A percentile compares a stretch with the other conserved stretches of the same genome.
These are phyloP conservation scores for Perilla frutescens DNA, from an alignment of 257 asterid genomes.

Conservation along the genomic window DNA sequence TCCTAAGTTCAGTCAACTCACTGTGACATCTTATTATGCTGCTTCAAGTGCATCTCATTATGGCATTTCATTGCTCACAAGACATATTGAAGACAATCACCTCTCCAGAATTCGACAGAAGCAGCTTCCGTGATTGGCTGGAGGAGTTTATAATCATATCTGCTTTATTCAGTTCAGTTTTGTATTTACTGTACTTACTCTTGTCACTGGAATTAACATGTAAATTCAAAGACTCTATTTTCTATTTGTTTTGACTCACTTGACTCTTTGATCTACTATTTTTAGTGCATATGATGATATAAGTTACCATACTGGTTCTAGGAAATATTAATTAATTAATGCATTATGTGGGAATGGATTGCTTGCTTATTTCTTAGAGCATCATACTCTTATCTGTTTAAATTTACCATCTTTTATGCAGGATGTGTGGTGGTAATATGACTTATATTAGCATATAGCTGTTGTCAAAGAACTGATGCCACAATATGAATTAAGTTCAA, in stretches of 20 bases:
- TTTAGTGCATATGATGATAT: slow-evolving; percentile 10
- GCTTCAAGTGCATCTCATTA: slow-evolving; percentile 85
- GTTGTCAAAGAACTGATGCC: not conserved
- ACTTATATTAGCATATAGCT: not conserved
- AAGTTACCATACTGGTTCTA: not conserved
- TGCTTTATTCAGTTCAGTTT: slow-evolving; percentile 28
- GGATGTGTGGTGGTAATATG: not conserved
- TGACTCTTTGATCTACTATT: slow-evolving; percentile 20
- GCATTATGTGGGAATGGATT: not conserved
- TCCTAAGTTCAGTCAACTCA: slow-evolving; percentile 79
- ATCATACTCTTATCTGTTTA: not conserved
- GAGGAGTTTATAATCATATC: slow-evolving; percentile 48
- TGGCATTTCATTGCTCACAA: slow-evolving; percentile 78
- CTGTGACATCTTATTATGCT: slow-evolving; percentile 80
- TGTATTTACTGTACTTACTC: slow-evolving; percentile 20
- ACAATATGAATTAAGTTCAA: not conserved
- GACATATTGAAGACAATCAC: slow-evolving; percentile 73
- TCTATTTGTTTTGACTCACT: slow-evolving; percentile 6
- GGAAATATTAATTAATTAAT: not conserved
- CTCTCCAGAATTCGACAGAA: slow-evolving; percentile 46
- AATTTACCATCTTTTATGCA: not conserved
- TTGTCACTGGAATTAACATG: slow-evolving; percentile 27
- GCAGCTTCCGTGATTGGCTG: slow-evolving; percentile 54
- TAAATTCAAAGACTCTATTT: slow-evolving; percentile 14
- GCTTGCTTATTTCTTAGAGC: slow-evolving; percentile 1